Evolutionary conservation across 345 rosid genomes (phyloP).

Genomic region (Lenwebbia sp.): DNA sequence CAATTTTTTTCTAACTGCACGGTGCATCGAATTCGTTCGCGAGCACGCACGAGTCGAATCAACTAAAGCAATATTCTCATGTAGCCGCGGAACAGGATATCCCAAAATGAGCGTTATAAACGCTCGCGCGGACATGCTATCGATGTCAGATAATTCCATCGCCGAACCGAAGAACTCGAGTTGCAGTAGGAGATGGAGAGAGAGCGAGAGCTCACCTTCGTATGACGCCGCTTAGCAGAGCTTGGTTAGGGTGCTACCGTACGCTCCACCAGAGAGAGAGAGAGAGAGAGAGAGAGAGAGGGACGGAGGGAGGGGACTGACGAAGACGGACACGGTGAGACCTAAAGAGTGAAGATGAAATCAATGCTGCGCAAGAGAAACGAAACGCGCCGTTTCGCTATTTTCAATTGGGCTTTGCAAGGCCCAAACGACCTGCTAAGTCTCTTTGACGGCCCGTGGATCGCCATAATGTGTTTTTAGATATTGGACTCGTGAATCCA

Average conservation of each 20-base stretch:
- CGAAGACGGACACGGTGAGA: neutral
- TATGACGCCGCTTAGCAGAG: neutral
- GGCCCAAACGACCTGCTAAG: neutral
- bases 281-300: fast-evolving
- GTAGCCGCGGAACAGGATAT: neutral
- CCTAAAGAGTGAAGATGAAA: neutral
- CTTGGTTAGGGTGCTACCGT: neutral
- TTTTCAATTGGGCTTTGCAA: neutral
- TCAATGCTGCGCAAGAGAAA: neutral
- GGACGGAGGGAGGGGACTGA: neutral
- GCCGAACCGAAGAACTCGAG: neutral
- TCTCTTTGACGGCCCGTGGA: too few relatives aligned
- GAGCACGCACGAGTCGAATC: too few relatives aligned
- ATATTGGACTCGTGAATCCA: too few relatives aligned
- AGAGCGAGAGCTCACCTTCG: neutral
- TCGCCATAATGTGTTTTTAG: too few relatives aligned
- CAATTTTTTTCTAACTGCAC: neutral
- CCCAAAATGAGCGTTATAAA: neutral
- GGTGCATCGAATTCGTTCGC: too few relatives aligned
- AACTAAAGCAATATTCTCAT: neutral
- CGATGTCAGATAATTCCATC: neutral
- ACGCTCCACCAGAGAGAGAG: neutral
- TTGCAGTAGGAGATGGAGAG: neutral
- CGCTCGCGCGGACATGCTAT: neutral
- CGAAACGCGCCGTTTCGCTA: neutral